phyloP scores from a whole-genome alignment of 2,329 filamentous ascomycete species.

The Tolypocladium album region DNA sequence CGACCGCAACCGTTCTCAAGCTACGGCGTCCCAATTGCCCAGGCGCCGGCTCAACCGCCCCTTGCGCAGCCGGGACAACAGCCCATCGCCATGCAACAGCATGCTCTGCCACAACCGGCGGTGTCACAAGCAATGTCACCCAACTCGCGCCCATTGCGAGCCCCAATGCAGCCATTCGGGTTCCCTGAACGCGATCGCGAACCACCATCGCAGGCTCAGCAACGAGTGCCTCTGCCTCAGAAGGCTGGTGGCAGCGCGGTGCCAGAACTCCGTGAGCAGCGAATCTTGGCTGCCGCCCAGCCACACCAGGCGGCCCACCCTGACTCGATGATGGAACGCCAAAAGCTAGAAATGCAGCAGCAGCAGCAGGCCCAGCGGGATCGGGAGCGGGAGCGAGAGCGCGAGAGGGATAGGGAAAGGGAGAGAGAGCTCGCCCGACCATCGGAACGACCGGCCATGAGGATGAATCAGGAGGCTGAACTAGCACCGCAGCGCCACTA shows the following conservation, averaged over 20 bases:
- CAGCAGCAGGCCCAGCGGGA: constrained; percentile 11
- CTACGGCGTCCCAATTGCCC: constrained; percentile 36
- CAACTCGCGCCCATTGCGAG: constrained; percentile 28
- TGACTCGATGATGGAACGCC: constrained; percentile 22
- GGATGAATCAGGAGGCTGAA: constrained; percentile 41
- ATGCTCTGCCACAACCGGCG: constrained; percentile 23
- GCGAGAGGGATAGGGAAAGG: constrained; percentile 11
- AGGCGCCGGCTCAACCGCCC: constrained; percentile 24
- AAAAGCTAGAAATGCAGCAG: constrained; percentile 17
- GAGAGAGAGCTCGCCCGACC: constrained; percentile 18
- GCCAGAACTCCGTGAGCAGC: constrained; percentile 22
- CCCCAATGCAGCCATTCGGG: constrained; percentile 29
- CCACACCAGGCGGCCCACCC: constrained; percentile 20
- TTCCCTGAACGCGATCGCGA: constrained; percentile 34
- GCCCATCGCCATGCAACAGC: constrained; percentile 21
- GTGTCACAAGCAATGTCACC: constrained; percentile 37
- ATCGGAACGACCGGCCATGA: constrained; percentile 18
- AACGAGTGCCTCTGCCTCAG: constrained; percentile 28
- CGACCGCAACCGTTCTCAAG: constrained; percentile 27
- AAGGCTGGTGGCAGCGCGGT: constrained; percentile 22
- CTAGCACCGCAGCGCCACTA: constrained; percentile 27
- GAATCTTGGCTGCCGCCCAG: constrained; percentile 22
- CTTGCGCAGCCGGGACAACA: constrained; percentile 15
- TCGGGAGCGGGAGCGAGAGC: constrained; percentile 7
- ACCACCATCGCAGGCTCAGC: constrained; percentile 16